phyloP scores from a whole-genome alignment of 2,329 filamentous ascomycete genomes.

The Blumeria hordei region DNA sequence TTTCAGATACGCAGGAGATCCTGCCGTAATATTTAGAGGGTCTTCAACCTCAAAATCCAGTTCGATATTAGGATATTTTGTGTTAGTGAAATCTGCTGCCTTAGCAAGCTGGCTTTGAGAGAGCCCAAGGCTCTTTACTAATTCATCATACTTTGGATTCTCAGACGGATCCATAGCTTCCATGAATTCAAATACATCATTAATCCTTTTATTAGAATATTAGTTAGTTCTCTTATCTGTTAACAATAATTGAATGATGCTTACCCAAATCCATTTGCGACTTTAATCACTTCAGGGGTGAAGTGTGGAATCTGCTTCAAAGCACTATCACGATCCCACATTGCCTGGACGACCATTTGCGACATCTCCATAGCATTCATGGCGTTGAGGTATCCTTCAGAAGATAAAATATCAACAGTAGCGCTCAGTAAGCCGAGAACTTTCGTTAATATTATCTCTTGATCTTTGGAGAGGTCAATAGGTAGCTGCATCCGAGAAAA shows the following conservation, averaged over 20 bases:
- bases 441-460: conserved; percentile 67
- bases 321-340: conserved; percentile 96
- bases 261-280: conserved; percentile 54
- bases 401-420: conserved; percentile 83
- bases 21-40: conserved; percentile 53
- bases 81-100: conserved; percentile 86
- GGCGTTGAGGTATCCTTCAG: conserved; percentile 85
- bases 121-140: conserved; percentile 58
- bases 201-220: conserved; percentile 31
- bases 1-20: conserved; percentile 58
- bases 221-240: conserved; percentile 13
- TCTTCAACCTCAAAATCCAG: conserved; percentile 74
- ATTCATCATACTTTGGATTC: conserved; percentile 53
- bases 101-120: conserved; percentile 62
- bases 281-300: conserved; percentile 57
- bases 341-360: conserved; percentile 95
- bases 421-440: conserved; percentile 73
- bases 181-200: conserved; percentile 95
- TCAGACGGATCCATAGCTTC: conserved; percentile 94
- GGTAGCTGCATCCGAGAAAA: conserved; percentile 94
- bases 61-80: conserved; percentile 86
- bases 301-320: conserved; percentile 97
- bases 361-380: conserved; percentile 99
- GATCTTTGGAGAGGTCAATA: conserved; percentile 86
- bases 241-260: conserved; percentile 14